Evolutionary conservation across 176 grass and related monocot genomes (phyloP), one percentile per base, ranked within the genome.

Genomic region (Thalia dealbata): DNA sequence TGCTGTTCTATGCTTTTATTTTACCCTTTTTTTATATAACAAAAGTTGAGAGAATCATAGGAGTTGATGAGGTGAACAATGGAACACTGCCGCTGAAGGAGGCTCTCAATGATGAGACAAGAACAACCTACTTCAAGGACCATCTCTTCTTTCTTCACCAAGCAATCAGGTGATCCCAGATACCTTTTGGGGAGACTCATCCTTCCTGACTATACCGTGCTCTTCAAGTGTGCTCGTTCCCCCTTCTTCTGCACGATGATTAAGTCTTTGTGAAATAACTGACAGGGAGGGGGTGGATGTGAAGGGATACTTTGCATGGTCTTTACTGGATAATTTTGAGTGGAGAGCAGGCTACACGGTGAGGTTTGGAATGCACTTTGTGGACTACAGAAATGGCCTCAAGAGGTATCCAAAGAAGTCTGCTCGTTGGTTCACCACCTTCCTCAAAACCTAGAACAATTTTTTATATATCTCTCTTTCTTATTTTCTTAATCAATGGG

Each of bases 231-330:
- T n/a, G n/a, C n/a, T n/a, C n/a, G n/a, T n/a, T n/a, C n/a, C n/a
- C n/a, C n/a, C n/a, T n/a, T n/a, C n/a, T n/a, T n/a, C n/a, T n/a
- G n/a, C n/a, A n/a, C n/a, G n/a, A n/a, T n/a, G n/a, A n/a, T n/a
- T 14, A 15, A 26, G 6, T 64, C 24, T 64, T 64, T n/a, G n/a
- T n/a, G n/a, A 29, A 23, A 64, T 29, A 2, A 67, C 14, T 35
- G 16, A 22, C 32, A 67, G 64, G 35, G 64, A 43, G 6, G 65
- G 19, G 7, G 65, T 10, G 32, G 16, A 42, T n/a, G 64, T 67
- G 64, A 30, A 27, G 26, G 62, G 62, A 64, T 64, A 64, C 62
- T 64, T 64, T 64, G 62, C 62, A 30, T 64, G 62, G 62, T 64
- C 62, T 32, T 25, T 64, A 10, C 26, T 64, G 62, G 62, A 64